These are phyloP conservation scores for Oldenlandia corymbosa DNA, from an alignment of 257 asterid genomes.

Conservation along the genomic window DNA sequence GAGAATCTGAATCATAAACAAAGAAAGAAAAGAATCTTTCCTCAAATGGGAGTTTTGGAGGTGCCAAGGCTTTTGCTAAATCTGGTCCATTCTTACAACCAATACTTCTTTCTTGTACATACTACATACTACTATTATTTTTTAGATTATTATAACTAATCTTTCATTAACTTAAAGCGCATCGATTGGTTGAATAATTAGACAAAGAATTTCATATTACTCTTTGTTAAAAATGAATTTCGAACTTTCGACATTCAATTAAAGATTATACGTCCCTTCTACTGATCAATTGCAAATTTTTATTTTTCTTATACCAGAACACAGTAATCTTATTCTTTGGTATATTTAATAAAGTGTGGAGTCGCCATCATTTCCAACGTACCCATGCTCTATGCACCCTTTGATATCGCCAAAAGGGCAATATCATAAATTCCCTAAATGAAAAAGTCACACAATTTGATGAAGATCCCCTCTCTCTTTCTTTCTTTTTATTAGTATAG, in stretches of 20 bases:
- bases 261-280: too few species aligned
- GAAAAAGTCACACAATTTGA: neutral
- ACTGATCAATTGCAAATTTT: too few species aligned
- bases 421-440: neutral
- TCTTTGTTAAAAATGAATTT: too few species aligned
- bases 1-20: too few species aligned
- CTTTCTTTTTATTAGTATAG: too few species aligned
- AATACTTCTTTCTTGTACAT: neutral
- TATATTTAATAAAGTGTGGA: neutral
- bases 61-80: conserved; percentile 18
- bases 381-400: conserved; percentile 10
- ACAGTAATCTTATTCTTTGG: too few species aligned
- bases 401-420: conserved; percentile 24
- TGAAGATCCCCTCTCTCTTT: neutral
- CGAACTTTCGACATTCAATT: too few species aligned
- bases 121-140: neutral
- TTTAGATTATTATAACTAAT: neutral
- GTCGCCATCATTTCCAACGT: conserved; percentile 32
- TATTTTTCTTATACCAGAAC: too few species aligned
- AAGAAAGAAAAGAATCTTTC: conserved; percentile 40
- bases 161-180: too few species aligned
- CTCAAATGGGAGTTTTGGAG: conserved; percentile 34
- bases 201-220: too few species aligned
- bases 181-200: too few species aligned
- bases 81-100: neutral